A percentile compares a stretch with the other conserved stretches of the same genome.
These are phyloP conservation scores for Lobosporangium transversale DNA, from an alignment of 192 early-diverging fungal genomes.

Conservation along the genomic window DNA sequence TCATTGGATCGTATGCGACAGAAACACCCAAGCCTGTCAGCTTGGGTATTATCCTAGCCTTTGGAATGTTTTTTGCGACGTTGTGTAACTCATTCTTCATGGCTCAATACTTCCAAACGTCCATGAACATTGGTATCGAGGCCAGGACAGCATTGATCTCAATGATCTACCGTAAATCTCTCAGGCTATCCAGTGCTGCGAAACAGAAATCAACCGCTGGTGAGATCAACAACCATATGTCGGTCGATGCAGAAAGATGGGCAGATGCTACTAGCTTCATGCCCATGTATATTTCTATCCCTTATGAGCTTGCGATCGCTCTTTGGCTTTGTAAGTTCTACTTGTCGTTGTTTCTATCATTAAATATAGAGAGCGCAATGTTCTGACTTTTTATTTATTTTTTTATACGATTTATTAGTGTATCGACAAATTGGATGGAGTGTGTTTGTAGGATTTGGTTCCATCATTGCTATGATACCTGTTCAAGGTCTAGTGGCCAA, in stretches of 20 bases:
- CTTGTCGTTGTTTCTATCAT: no score
- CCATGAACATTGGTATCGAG: conserved; percentile 46
- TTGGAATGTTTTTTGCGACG: conserved; percentile 53
- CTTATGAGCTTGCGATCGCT: conserved; percentile 38
- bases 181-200: conserved; percentile 37
- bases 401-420: not conserved
- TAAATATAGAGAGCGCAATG: no score
- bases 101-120: conserved; percentile 30
- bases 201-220: conserved; percentile 43
- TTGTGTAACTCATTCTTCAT: conserved; percentile 32
- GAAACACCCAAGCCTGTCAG: conserved; percentile 21
- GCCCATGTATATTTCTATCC: conserved; percentile 30
- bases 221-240: conserved; percentile 56
- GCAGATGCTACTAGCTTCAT: conserved; percentile 14
- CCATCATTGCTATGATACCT: conserved; percentile 23
- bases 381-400: not conserved
- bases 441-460: conserved; percentile 23
- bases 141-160: conserved; percentile 49
- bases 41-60: conserved; percentile 43
- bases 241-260: conserved; percentile 54
- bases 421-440: conserved; percentile 44
- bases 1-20: conserved; percentile 35
- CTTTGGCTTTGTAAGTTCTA: conserved; percentile 46
- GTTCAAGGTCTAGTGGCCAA: conserved; percentile 22
- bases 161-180: conserved; percentile 55